These are phyloP conservation scores for Ulota crispa DNA, from an alignment of 225 moss, liverwort and hornwort genomes.

Conservation along the genomic window DNA sequence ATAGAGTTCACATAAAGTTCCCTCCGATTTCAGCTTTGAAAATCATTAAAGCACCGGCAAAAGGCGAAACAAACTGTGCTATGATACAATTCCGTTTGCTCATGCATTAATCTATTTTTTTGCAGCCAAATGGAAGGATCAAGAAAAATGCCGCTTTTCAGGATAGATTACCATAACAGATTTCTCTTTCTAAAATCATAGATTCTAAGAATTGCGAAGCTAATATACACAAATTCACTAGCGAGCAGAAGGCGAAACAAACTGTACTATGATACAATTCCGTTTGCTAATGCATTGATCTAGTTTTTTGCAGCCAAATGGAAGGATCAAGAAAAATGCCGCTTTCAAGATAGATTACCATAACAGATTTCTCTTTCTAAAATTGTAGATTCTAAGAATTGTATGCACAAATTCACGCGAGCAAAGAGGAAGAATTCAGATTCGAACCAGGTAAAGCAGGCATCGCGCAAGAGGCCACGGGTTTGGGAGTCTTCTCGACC, in stretches of 20 bases:
- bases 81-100: background rate
- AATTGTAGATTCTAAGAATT: background rate
- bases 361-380: background rate
- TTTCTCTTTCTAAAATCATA: background rate
- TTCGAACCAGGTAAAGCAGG: constrained; percentile 77
- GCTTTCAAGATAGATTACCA: background rate
- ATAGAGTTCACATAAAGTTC: background rate
- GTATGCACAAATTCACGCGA: background rate
- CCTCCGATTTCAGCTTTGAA: background rate
- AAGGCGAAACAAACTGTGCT: background rate
- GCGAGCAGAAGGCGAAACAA: background rate
- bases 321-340: background rate
- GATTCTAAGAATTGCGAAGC: background rate
- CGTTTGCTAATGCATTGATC: background rate
- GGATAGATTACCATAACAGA: background rate
- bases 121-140: background rate
- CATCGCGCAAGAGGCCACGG: constrained; percentile 96
- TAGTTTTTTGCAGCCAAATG: background rate
- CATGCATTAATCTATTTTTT: background rate
- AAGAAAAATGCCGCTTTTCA: no score
- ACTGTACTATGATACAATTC: background rate
- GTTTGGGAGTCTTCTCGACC: constrained; percentile 95
- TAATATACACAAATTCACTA: background rate
- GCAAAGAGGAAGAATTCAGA: background rate
- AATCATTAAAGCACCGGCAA: background rate